Conservation (phyloP, 106 monocot species). For the Dendrobium officinale region DNA sequence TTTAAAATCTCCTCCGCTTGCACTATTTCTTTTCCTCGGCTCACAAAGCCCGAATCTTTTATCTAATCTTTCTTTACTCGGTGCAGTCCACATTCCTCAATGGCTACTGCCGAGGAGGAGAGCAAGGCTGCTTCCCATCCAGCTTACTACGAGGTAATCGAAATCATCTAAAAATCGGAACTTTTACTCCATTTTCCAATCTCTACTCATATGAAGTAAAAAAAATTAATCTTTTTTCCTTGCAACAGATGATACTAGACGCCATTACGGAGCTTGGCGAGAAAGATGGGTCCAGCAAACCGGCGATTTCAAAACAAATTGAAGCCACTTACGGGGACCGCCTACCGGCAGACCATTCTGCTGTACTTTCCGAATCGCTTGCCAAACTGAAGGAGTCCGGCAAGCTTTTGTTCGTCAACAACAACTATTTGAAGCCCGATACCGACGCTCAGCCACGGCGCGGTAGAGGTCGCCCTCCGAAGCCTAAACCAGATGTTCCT, state of each 20-base stretch:
- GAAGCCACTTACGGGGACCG: conserved; percentile 41
- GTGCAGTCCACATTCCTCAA: neutral
- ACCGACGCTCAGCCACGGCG: neutral
- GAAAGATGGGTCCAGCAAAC: conserved; percentile 57
- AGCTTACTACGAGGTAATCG: neutral
- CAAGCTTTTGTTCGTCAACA: conserved; percentile 35
- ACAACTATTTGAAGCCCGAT: conserved; percentile 23
- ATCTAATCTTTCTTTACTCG: too few relatives aligned
- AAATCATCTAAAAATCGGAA: neutral
- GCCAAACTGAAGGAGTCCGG: conserved; percentile 39
- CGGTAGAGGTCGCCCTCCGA: conserved; percentile 21
- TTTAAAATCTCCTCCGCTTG: too few relatives aligned
- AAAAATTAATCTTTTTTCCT: neutral
- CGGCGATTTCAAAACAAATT: conserved; percentile 64
- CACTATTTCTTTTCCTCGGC: too few relatives aligned
- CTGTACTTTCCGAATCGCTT: conserved; percentile 33
- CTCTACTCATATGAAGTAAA: neutral
- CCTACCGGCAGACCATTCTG: conserved; percentile 32
- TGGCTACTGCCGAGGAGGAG: neutral
- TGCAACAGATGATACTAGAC: conserved; percentile 59
- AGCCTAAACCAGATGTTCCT: conserved; percentile 1
- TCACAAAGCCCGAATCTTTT: too few relatives aligned
- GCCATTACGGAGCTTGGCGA: conserved; percentile 55
- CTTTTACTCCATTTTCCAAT: neutral
- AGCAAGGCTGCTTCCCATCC: neutral